Evolutionary conservation across 2,329 filamentous ascomycete genomes (phyloP).

Genomic region (Fusarium tuaranense): DNA sequence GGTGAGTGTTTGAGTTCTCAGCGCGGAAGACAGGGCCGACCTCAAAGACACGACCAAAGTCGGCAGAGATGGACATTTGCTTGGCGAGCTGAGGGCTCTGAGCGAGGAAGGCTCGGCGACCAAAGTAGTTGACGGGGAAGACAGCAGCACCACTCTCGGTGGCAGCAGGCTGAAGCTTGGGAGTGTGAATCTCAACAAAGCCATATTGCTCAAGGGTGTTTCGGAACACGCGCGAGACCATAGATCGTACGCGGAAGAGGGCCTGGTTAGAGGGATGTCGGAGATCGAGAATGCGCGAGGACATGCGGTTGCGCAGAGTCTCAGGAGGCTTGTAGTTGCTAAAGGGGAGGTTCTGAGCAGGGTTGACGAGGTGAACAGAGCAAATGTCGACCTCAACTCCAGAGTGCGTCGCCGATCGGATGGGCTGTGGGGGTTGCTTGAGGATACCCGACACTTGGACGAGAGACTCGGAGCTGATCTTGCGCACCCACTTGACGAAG

Average conservation of each 20-base stretch:
- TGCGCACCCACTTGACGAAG: conserved; percentile 90
- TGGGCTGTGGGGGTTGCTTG: conserved; percentile 77
- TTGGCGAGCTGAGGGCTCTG: conserved; percentile 94
- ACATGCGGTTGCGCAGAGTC: conserved; percentile 74
- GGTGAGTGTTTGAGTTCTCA: conserved; percentile 95
- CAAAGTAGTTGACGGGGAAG: conserved; percentile 94
- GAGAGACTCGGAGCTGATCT: conserved; percentile 81
- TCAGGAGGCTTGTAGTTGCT: conserved; percentile 74
- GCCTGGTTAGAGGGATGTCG: conserved; percentile 88
- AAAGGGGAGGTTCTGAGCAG: conserved; percentile 61
- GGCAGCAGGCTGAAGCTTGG: conserved; percentile 89
- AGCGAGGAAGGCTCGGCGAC: conserved; percentile 85
- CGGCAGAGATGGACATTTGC: conserved; percentile 91
- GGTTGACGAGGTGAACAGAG: conserved; percentile 63
- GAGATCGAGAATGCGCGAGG: conserved; percentile 85
- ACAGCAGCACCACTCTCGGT: conserved; percentile 93
- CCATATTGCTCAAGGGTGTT: conserved; percentile 77
- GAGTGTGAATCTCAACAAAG: conserved; percentile 94
- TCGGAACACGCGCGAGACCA: conserved; percentile 84
- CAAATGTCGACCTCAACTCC: conserved; percentile 80
- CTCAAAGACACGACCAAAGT: conserved; percentile 91
- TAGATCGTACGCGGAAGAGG: conserved; percentile 88
- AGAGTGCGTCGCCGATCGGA: conserved; percentile 81
- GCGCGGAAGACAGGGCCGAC: conserved; percentile 81
- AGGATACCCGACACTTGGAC: conserved; percentile 81